Conservation (phyloP, 768 basidiomycete species). For the Holtermannia corniformis region DNA sequence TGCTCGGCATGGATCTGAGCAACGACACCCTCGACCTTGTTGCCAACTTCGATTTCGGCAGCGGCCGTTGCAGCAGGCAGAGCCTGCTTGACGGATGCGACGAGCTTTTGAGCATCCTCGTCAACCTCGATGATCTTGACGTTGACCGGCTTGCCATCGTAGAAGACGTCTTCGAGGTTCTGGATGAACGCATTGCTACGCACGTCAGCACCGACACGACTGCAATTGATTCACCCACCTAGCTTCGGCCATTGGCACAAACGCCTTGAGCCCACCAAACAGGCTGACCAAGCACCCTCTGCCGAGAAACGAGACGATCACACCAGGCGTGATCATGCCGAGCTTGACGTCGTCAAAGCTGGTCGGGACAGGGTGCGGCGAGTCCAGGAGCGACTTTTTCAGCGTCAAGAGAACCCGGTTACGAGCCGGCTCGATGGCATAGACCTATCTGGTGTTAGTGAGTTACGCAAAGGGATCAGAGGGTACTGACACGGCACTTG, state of each 20-base stretch:
- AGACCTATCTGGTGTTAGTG: slow-evolving; percentile 51
- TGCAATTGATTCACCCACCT: slow-evolving; percentile 47
- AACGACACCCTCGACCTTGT: slow-evolving; percentile 43
- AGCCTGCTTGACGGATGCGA: slow-evolving; percentile 81
- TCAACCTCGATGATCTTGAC: slow-evolving; percentile 67
- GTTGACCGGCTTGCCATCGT: slow-evolving; percentile 71
- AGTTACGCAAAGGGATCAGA: background rate
- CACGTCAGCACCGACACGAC: background rate
- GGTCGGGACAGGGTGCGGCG: slow-evolving; percentile 60
- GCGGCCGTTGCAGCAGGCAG: slow-evolving; percentile 43
- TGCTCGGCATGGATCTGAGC: slow-evolving; percentile 78
- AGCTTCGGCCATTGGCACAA: slow-evolving; percentile 69
- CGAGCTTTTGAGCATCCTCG: slow-evolving; percentile 53
- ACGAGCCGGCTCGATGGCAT: slow-evolving; percentile 68
- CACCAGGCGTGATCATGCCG: slow-evolving; percentile 67
- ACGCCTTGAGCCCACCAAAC: slow-evolving; percentile 76
- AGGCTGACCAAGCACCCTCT: slow-evolving; percentile 78
- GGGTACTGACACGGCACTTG: slow-evolving; percentile 77
- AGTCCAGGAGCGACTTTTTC: slow-evolving; percentile 80
- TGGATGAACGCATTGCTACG: slow-evolving; percentile 54
- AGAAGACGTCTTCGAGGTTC: slow-evolving; percentile 51
- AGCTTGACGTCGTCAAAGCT: slow-evolving; percentile 57
- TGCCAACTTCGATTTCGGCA: slow-evolving; percentile 32
- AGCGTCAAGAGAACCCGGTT: slow-evolving; percentile 78
- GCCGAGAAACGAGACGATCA: slow-evolving; percentile 71